Base-by-base conservation (phyloP, 2,329 filamentous ascomycete species). In the Neonectria coccinea region DNA sequence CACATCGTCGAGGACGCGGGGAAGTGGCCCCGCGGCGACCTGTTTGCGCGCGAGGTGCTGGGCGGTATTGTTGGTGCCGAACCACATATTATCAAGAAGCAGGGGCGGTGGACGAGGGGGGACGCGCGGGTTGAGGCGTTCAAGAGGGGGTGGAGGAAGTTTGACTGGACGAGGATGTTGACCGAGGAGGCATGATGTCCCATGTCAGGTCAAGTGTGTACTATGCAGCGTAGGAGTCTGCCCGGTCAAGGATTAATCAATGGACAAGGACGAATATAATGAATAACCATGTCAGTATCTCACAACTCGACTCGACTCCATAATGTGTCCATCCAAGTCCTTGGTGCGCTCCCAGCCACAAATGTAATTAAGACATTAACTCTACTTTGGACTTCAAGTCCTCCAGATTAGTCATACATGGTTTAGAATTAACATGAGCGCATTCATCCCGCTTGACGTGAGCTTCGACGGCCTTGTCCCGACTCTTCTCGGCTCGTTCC, bases 1-100 rank as follows among this genome's bases (percentile, higher is more conserved):
- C 96, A 99, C 77, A 84, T 99, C 9, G 92, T 99, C 0, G 96
- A 99, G 79, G 92, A 99, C 72, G 83, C 89, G 29, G 86, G 89
- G 53, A 84, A 89, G 55, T 99, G 96, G 96, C 97, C 97, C 0
- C 88, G 86, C 72, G 95, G 95, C 0, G 96, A 99, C 79, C 78
- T 97, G 18, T 99, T 99, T 77, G 96, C 96, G 2, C 84, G 96
- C 59, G 96, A 98, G 80, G 88, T 97, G 7, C 84, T 99, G 41
- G 96, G 94, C 0, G 96, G 95, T 2, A 98, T 99, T 89, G 80
- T 98, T 56, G 94, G 97, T 78, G 85, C 88, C 25, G 93, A 90
- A 67, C 89, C 92, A 3, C 91, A 97, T 70, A 84, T 97, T 14
- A 90, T 97, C 69, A 97, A 96, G 85, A 92, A 89, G 78, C 94